phyloP scores from a whole-genome alignment of 257 asterid genomes.

The Lycium ferocissimum region DNA sequence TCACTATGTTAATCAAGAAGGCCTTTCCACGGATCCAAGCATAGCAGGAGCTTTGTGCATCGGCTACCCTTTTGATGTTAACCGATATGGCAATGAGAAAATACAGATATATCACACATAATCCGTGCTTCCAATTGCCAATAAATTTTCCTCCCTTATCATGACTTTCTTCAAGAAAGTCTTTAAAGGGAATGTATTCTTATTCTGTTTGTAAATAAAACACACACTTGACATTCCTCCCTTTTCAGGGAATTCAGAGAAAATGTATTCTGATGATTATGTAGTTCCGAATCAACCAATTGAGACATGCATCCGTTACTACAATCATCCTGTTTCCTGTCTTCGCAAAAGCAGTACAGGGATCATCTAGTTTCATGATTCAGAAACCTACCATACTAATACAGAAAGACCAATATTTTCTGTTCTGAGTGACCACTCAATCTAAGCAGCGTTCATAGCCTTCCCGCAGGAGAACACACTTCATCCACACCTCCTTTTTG shows the following conservation, averaged over 20 bases:
- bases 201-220: not conserved
- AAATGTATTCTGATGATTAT: not conserved
- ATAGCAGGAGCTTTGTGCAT: not conserved
- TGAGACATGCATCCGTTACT: slow-evolving; percentile 18
- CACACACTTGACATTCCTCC: not conserved
- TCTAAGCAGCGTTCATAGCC: slow-evolving; percentile 11
- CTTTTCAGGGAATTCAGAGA: not conserved
- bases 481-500: not conserved
- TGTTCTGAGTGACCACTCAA: slow-evolving; percentile 4
- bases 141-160: not conserved
- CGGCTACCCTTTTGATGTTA: not conserved
- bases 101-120: not conserved
- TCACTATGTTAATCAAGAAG: not conserved
- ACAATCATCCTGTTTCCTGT: slow-evolving; percentile 1
- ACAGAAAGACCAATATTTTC: not conserved
- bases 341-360: slow-evolving; percentile 15
- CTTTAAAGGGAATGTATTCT: not conserved
- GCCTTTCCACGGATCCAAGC: not conserved
- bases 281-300: slow-evolving; percentile 14
- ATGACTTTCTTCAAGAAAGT: not conserved
- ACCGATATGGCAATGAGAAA: not conserved
- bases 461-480: slow-evolving; percentile 4
- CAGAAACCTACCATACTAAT: not conserved
- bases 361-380: slow-evolving; percentile 1
- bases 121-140: slow-evolving; percentile 6